Evolutionary conservation across 2,329 filamentous ascomycete species (phyloP).

Genomic region (Corniculantispora saksenae): DNA sequence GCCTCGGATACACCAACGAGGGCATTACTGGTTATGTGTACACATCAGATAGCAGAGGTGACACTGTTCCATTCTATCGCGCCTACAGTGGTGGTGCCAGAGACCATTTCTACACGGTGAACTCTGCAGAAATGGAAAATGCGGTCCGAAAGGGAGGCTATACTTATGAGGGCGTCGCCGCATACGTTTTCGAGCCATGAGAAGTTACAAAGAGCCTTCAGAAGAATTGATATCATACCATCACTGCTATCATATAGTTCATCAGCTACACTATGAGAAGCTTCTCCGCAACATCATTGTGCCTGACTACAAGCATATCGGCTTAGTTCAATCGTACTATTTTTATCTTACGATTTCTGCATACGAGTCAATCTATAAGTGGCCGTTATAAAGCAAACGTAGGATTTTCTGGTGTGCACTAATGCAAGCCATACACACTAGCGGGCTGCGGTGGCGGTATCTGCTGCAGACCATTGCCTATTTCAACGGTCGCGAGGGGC

Average conservation of each 20-base stretch:
- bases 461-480: not conserved
- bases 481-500: not conserved
- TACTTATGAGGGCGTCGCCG: constrained; percentile 11
- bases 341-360: constrained; percentile 4
- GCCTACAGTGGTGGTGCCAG: constrained; percentile 1
- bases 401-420: not conserved
- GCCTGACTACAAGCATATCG: not conserved
- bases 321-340: not conserved
- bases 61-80: constrained; percentile 7
- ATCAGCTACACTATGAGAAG: too few species aligned
- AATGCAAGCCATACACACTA: constrained; percentile 7
- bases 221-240: not conserved
- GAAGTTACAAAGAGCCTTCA: too few species aligned
- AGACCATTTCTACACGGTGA: constrained; percentile 17
- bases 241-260: not conserved
- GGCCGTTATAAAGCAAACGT: not conserved
- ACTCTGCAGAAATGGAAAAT: constrained; percentile 8
- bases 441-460: not conserved
- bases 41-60: not conserved
- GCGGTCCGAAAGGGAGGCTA: constrained; percentile 13
- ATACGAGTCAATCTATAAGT: not conserved
- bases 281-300: not conserved
- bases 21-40: constrained; percentile 14
- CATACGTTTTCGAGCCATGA: not conserved
- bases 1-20: constrained; percentile 16